Base-by-base conservation (phyloP, 495 filamentous ascomycete genomes). In the Penicillium mononematosum region DNA sequence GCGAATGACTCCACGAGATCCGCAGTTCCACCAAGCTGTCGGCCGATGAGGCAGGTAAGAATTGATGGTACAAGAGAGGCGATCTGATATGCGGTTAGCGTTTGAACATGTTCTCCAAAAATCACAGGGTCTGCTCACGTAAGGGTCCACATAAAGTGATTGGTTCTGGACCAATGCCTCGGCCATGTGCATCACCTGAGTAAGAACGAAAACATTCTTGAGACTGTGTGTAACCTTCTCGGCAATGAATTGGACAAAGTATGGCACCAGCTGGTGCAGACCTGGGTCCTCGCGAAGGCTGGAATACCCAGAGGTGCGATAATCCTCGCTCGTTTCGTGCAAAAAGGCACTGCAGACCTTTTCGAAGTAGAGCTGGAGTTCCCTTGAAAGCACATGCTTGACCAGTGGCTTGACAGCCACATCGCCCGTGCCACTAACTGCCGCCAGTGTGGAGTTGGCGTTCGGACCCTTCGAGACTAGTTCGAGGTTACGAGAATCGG, bases 351-450 rank as follows among this genome's bases (percentile, higher is more conserved):
- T 81, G 72, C 88, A 91, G 39, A 98, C 87, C 63, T 93, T 96
- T 63, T 96, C 90, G 58, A 97, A 98, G 79, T 97, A 98, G n/a
- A 97, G 82, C 62, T 93, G 88, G 4, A 97, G 83, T 69, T 98
- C 94, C 68, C 96, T 94, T 54, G 90, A 96, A 39, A 98, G 79
- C 55, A 96, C 83, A 64, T 98, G 95, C 71, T 97, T 98, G 42
- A 98, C 94, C 3, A 90, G 78, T 1, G 94, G 94, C 61, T 92
- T 89, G 67, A 96, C 86, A 46, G 86, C 75, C 34, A 91, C 81
- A 64, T 91, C 90, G 52, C 95, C 90, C 53, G 83, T 85, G 31
- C 91, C 91, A 46, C 88, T 88, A 62, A 94, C 84, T 22, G 91
- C 90, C 9, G 91, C 86, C 45, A 95, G 77, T 53, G 86, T 87